These are phyloP conservation scores for Nicotiana sylvestris DNA, from an alignment of 257 asterid genomes.

Conservation along the genomic window DNA sequence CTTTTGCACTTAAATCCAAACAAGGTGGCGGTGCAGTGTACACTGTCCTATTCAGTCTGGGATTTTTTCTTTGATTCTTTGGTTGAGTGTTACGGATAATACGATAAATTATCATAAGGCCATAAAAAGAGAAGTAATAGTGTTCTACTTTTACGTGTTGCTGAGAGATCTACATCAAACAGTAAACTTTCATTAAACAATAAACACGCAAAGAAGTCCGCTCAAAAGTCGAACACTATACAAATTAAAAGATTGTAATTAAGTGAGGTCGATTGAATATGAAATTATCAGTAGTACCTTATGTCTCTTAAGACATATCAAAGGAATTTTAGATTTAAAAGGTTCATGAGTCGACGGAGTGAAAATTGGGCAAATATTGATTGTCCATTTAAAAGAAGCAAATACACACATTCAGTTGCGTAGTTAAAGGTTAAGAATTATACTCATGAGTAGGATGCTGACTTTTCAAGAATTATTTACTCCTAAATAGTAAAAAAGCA, in stretches of 20 bases:
- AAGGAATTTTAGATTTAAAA: background rate
- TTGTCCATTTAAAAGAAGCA: background rate
- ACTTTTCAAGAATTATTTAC: background rate
- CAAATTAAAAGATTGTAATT: too few species aligned
- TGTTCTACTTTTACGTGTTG: background rate
- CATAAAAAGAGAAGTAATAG: too few species aligned
- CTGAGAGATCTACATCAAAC: background rate
- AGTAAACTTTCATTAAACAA: background rate
- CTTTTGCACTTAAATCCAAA: too few species aligned
- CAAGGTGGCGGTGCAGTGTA: too few species aligned
- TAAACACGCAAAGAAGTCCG: background rate
- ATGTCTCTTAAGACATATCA: background rate
- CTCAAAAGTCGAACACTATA: background rate
- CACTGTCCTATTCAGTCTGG: too few species aligned
- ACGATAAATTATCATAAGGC: too few species aligned
- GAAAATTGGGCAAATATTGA: too few species aligned
- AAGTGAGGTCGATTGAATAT: background rate
- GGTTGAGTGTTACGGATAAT: too few species aligned
- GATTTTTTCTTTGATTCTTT: too few species aligned
- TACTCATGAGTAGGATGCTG: background rate
- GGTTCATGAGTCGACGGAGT: background rate
- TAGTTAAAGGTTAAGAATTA: background rate
- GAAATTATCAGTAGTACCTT: background rate
- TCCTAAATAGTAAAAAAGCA: background rate
- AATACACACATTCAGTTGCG: background rate